These are phyloP conservation scores for Trichoderma endophyticum DNA, from an alignment of 2,329 filamentous ascomycete species.

Conservation along the genomic window DNA sequence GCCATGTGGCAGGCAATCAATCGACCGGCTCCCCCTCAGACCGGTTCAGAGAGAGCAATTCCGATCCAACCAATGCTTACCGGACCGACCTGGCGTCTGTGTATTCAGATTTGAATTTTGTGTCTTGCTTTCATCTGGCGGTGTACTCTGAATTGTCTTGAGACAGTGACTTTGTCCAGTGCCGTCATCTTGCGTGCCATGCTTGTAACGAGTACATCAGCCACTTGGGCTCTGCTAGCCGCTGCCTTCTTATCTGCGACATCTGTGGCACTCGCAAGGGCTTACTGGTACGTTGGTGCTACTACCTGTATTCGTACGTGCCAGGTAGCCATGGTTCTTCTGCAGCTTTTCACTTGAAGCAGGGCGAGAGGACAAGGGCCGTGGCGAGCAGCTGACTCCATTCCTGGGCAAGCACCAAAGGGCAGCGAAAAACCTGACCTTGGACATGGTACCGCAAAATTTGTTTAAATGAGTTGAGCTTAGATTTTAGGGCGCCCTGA, in stretches of 20 bases:
- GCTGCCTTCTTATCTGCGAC: constrained; percentile 11
- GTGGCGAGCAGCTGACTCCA: constrained; percentile 11
- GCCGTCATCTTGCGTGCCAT: not conserved
- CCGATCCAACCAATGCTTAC: not conserved
- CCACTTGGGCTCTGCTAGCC: not conserved
- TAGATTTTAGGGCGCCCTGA: constrained; percentile 12
- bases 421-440: not conserved
- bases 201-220: not conserved
- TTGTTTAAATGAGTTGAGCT: not conserved
- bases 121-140: constrained; percentile 10
- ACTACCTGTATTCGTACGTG: not conserved
- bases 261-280: constrained; percentile 9
- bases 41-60: not conserved
- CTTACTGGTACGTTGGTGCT: not conserved
- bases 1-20: constrained; percentile 8
- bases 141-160: not conserved
- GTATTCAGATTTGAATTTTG: constrained; percentile 5
- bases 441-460: not conserved
- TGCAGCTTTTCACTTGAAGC: not conserved
- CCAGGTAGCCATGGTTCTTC: not conserved
- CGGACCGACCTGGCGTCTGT: constrained; percentile 1
- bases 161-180: not conserved
- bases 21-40: not conserved
- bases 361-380: constrained; percentile 1
- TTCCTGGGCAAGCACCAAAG: constrained; percentile 12